Evolutionary conservation across 331 rosid species (phyloP).

Genomic region (Acacia pycnantha): DNA sequence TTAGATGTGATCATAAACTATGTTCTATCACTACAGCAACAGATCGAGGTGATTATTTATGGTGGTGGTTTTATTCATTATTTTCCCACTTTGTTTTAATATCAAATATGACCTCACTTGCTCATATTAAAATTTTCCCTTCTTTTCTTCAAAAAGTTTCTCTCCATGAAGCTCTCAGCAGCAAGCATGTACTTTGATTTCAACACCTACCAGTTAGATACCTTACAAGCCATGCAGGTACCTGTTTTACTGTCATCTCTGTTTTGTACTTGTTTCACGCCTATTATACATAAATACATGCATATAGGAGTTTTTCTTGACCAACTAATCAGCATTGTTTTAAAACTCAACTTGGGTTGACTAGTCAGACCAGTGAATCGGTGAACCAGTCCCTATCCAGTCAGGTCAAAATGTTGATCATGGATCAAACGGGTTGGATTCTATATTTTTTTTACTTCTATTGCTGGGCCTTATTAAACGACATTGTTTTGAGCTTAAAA

Average conservation of each 20-base stretch:
- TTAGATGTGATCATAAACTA: slow-evolving; percentile 39
- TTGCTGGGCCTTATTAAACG: too few species aligned
- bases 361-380: too few species aligned
- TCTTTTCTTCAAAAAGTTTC: slow-evolving; percentile 35
- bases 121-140: background rate
- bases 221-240: slow-evolving; percentile 44
- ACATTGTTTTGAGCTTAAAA: too few species aligned
- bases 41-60: slow-evolving; percentile 50
- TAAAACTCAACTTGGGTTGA: too few species aligned
- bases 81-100: background rate
- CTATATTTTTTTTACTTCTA: too few species aligned
- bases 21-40: slow-evolving; percentile 47
- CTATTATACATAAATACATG: background rate
- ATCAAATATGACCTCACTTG: background rate
- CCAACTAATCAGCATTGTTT: too few species aligned
- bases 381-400: too few species aligned
- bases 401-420: too few species aligned
- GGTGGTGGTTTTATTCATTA: background rate
- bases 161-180: slow-evolving; percentile 66
- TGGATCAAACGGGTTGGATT: too few species aligned
- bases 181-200: slow-evolving; percentile 54
- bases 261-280: background rate
- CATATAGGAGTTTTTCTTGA: background rate
- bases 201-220: slow-evolving; percentile 37
- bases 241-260: background rate